Percentiles rank a stretch among this genome's conserved stretches.
Evolutionary conservation across 306 rosid species (phyloP).

Genomic region (Vigna radiata): DNA sequence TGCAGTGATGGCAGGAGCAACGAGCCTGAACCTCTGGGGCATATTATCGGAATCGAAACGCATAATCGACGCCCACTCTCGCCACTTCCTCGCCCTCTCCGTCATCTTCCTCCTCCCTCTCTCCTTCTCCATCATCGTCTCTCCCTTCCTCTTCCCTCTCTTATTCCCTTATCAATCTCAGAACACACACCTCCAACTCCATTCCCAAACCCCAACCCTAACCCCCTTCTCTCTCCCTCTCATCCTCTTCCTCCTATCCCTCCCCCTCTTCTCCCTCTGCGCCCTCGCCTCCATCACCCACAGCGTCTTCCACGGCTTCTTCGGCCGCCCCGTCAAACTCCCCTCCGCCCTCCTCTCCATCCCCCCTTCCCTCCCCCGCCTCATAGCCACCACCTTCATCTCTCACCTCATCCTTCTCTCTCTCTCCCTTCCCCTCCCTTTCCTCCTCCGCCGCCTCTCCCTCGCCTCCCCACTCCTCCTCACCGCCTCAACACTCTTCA

Average conservation of each 20-base stretch:
- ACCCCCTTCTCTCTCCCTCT: slow-evolving; percentile 20
- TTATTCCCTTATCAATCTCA: slow-evolving; percentile 28
- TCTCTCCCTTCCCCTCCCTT: slow-evolving; percentile 9
- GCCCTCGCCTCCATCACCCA: slow-evolving; percentile 68
- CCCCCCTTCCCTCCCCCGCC: slow-evolving; percentile 52
- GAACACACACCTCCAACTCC: slow-evolving; percentile 34
- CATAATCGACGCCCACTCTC: slow-evolving; percentile 74
- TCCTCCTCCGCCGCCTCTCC: slow-evolving; percentile 3
- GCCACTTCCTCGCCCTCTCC: slow-evolving; percentile 79
- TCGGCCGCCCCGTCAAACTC: slow-evolving; percentile 76
- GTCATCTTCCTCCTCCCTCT: slow-evolving; percentile 51
- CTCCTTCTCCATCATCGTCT: slow-evolving; percentile 56
- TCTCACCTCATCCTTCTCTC: slow-evolving; percentile 39
- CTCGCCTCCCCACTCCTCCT: slow-evolving; percentile 46
- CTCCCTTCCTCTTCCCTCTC: slow-evolving; percentile 43
- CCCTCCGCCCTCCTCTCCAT: slow-evolving; percentile 58
- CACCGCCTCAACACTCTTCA: background rate
- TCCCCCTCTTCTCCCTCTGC: slow-evolving; percentile 50
- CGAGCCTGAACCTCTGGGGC: slow-evolving; percentile 41
- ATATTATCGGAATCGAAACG: slow-evolving; percentile 66
- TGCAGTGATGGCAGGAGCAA: background rate
- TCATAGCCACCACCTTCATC: slow-evolving; percentile 46
- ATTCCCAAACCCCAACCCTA: background rate
- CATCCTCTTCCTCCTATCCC: slow-evolving; percentile 47
- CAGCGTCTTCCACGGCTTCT: slow-evolving; percentile 80